These are phyloP conservation scores for Aegle marmelos DNA, from an alignment of 345 rosid genomes.

Conservation along the genomic window DNA sequence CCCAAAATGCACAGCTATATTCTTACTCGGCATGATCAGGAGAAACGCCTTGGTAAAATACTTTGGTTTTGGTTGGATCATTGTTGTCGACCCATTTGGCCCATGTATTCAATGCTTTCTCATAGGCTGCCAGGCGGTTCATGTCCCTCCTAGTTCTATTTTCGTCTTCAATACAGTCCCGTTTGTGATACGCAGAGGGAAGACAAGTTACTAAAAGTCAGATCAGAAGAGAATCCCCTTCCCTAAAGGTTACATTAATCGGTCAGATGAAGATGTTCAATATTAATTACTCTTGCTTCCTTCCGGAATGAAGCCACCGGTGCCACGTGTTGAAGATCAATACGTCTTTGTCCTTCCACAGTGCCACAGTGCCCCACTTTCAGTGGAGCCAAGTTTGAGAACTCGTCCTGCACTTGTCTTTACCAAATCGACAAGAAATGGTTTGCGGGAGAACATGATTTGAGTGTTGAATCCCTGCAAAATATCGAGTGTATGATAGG, in stretches of 20 bases:
- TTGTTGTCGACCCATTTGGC: slow-evolving; percentile 55
- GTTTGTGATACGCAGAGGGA: slow-evolving; percentile 43
- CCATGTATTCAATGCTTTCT: slow-evolving; percentile 68
- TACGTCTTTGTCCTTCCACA: slow-evolving; percentile 57
- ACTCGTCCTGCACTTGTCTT: slow-evolving; percentile 33
- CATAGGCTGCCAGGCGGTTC: slow-evolving; percentile 58
- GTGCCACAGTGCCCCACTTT: slow-evolving; percentile 36
- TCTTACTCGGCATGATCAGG: slow-evolving; percentile 56
- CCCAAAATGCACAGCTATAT: too few relatives aligned
- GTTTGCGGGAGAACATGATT: slow-evolving; percentile 62
- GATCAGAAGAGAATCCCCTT: too few relatives aligned
- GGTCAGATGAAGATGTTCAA: too few relatives aligned
- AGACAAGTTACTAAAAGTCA: too few relatives aligned
- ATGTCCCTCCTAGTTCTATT: slow-evolving; percentile 38
- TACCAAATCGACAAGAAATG: slow-evolving; percentile 64
- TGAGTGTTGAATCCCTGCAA: slow-evolving; percentile 42
- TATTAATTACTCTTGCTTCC: not conserved
- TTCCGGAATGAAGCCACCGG: slow-evolving; percentile 82
- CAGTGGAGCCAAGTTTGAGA: slow-evolving; percentile 56
- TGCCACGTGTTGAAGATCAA: slow-evolving; percentile 86
- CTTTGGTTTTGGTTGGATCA: slow-evolving; percentile 43
- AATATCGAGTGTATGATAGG: not conserved
- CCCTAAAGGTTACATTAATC: too few relatives aligned
- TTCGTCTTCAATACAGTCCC: slow-evolving; percentile 51
- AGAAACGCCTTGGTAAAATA: slow-evolving; percentile 72